Evolutionary conservation across 306 rosid species (phyloP), one percentile per base, ranked within the genome.

Genomic region (Quercus alba): DNA sequence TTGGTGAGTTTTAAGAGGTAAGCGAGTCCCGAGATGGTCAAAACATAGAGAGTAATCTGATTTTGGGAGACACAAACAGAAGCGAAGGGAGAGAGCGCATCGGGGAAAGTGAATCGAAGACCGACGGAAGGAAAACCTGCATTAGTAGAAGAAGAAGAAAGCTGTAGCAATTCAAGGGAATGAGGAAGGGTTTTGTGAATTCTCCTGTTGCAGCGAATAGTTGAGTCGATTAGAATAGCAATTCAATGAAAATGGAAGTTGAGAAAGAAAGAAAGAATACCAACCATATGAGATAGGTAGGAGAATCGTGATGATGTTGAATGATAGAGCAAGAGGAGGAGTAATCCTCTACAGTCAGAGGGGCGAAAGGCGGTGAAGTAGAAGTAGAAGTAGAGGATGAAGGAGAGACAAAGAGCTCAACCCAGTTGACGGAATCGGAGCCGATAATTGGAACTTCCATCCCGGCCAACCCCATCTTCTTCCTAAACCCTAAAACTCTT

Each of bases 381-480:
- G 84, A 26, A 14, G 21, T 33, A 33, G 38, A 38, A 41, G 70
- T 41, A 69, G 69, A 41, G 19, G 88, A 75, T 67, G 94, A 81
- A 82, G 92, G 75, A 75, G 97, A 81, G 35, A 90, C 69, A 19
- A 89, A 80, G 69, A 95, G 78, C 17, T 90, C 93, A 26, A 85
- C 78, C 92, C 97, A 95, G 15, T 83, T 91, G 44, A 90, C 72
- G 31, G 90, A 71, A 56, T 95, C 96, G 81, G 90, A 88, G 77
- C 93, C 94, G 77, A 84, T 81, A 64, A 93, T 31, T 0, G 99
- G 94, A 21, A 93, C 97, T 80, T 95, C 98, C 80, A 86, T 86
- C 35, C 92, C 99, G 2, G 78, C 87, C 81, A 90, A 77, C 25
- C 87, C 96, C 96, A 90, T 90, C 55, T 70, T 66, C 33, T 84